Evolutionary conservation across 2,329 filamentous ascomycete genomes (phyloP).

Genomic region (Colletotrichum tanaceti): DNA sequence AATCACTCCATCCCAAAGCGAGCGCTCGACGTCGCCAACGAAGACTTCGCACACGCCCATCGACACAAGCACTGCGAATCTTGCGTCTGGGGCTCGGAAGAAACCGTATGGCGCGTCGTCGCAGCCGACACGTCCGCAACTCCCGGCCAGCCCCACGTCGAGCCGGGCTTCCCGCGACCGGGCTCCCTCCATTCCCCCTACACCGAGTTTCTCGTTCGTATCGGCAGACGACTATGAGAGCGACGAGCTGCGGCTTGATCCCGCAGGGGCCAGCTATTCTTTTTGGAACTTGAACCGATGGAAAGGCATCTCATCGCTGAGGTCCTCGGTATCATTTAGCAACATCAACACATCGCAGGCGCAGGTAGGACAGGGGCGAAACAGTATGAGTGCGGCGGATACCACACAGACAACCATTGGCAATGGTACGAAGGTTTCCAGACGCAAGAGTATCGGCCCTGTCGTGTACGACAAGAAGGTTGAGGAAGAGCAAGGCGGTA

Average conservation of each 20-base stretch:
- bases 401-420: slow-evolving; percentile 16
- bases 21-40: slow-evolving; percentile 67
- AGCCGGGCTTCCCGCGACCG: slow-evolving; percentile 45
- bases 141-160: slow-evolving; percentile 54
- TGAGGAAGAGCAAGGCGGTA: slow-evolving; percentile 28
- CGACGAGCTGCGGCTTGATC: slow-evolving; percentile 52
- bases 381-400: slow-evolving; percentile 34
- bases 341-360: slow-evolving; percentile 24
- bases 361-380: slow-evolving; percentile 20
- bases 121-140: slow-evolving; percentile 43
- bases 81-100: slow-evolving; percentile 60
- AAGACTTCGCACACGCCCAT: slow-evolving; percentile 55
- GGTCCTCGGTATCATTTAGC: slow-evolving; percentile 33
- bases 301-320: slow-evolving; percentile 54
- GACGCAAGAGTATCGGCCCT: slow-evolving; percentile 45
- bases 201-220: slow-evolving; percentile 66
- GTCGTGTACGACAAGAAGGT: slow-evolving; percentile 35
- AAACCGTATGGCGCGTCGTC: slow-evolving; percentile 55
- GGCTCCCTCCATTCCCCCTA: slow-evolving; percentile 56
- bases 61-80: slow-evolving; percentile 52
- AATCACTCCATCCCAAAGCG: slow-evolving; percentile 57
- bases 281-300: slow-evolving; percentile 71
- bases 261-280: slow-evolving; percentile 55
- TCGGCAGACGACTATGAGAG: slow-evolving; percentile 58
- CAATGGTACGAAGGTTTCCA: slow-evolving; percentile 42